Base-by-base conservation (phyloP, 2,329 filamentous ascomycete species). In the Fusarium sp. region DNA sequence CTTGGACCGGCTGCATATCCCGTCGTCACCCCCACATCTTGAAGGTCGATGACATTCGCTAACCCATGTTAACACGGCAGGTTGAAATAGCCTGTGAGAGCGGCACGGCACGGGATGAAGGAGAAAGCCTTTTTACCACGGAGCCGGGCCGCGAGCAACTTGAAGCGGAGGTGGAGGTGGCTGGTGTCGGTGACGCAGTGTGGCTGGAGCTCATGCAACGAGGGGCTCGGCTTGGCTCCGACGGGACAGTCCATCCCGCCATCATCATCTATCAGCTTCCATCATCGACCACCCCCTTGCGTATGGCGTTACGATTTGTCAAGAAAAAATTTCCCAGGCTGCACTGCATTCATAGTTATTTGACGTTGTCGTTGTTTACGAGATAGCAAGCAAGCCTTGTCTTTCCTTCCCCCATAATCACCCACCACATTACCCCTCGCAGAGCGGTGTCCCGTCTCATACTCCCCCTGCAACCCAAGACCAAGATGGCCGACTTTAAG, bases 401-500 rank as follows among this genome's bases (percentile, higher is more conserved):
- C 58, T 66, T 61, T 68, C 31, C 40, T 61, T 40, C 35, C 61
- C 62, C 35, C 64, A 62, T 60, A 46, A 60, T 66, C 57, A 22
- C 40, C 55, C 57, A 22, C 40, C 55, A 51, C 46, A 31, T 46
- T 53, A 40, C 60, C 67, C 42, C 71, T 53, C 65, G 16, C 22
- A 63, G 60, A 44, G 53, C 42, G 53, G 49, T 71, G 60, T 72
- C 62, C 40, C 40, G 60, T 72, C 62, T 20, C 40, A 55, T 64
- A 57, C 44, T 46, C 62, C 61, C 40, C 57, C 36, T 33, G 77
- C 95, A 53, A 57, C 51, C 6, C 46, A 40, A 36, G 35, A 27
- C 49, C 22, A 65, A 71, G 69, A 76, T 96, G 93, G 86, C 88
- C 83, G 92, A 95, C 81, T 98, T 94, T 88, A 98, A 96, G 89